Percentiles rank a stretch among this genome's conserved stretches.
Conservation (phyloP, 2,329 filamentous ascomycete genomes). For the Delphinella strobiligena region DNA sequence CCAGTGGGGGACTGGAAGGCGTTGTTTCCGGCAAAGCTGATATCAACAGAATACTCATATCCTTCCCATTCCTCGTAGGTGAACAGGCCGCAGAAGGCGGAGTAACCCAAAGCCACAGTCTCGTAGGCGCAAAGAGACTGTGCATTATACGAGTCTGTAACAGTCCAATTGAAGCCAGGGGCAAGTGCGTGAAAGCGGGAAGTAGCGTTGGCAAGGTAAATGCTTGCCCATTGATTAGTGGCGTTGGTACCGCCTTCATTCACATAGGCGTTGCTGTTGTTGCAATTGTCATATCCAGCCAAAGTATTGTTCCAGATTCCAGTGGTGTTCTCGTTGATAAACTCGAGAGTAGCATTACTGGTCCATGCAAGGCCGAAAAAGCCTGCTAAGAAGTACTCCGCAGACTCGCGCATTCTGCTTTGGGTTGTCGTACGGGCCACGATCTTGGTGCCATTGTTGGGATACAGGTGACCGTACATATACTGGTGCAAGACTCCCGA, state of each 20-base stretch:
- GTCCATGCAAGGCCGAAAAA: conserved; percentile 70
- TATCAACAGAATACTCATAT: conserved; percentile 60
- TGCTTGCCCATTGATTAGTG: conserved; percentile 45
- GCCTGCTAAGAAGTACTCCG: conserved; percentile 66
- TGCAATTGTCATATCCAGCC: conserved; percentile 54
- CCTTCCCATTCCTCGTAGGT: conserved; percentile 62
- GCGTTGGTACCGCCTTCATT: conserved; percentile 43
- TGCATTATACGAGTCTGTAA: conserved; percentile 51
- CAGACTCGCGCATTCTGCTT: conserved; percentile 64
- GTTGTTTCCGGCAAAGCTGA: conserved; percentile 44
- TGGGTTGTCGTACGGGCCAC: conserved; percentile 64
- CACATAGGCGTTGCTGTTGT: conserved; percentile 39
- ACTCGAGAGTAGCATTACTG: conserved; percentile 58
- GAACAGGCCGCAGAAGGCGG: conserved; percentile 61
- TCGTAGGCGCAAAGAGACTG: conserved; percentile 69
- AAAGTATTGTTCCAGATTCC: conserved; percentile 51
- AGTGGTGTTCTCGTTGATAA: conserved; percentile 50
- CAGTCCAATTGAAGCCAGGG: conserved; percentile 45
- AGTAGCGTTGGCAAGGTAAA: conserved; percentile 55
- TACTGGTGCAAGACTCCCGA: conserved; percentile 61
- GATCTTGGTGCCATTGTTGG: conserved; percentile 58
- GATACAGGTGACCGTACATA: conserved; percentile 57
- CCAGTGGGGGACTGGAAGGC: conserved; percentile 54
- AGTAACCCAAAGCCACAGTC: conserved; percentile 64
- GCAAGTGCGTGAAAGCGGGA: conserved; percentile 40